phyloP scores from a whole-genome alignment of 345 rosid genomes.

The Eucalyptus cloeziana region DNA sequence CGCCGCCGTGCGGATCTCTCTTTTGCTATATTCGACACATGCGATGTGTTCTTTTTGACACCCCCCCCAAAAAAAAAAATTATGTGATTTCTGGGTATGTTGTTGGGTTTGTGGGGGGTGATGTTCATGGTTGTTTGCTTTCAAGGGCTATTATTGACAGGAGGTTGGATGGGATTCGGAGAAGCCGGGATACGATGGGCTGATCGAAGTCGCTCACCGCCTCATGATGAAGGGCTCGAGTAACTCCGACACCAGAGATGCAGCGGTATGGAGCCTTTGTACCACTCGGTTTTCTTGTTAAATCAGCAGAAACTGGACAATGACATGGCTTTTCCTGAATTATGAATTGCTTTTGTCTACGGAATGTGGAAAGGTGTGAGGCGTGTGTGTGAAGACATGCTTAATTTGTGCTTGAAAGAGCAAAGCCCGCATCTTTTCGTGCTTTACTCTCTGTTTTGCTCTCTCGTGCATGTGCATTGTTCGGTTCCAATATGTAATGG shows the following conservation, averaged over 20 bases:
- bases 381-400: neutral
- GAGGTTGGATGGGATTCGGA: constrained; percentile 94
- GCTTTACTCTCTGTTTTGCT: neutral
- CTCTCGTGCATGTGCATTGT: neutral
- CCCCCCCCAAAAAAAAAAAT: too few species aligned
- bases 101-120: neutral
- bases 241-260: constrained; percentile 47
- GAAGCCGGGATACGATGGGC: constrained; percentile 74
- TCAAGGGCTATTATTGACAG: constrained; percentile 25
- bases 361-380: neutral
- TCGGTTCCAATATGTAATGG: neutral
- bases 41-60: neutral
- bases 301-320: neutral
- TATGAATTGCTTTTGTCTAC: neutral
- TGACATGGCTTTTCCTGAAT: neutral
- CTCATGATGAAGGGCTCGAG: constrained; percentile 49
- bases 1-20: neutral
- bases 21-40: neutral
- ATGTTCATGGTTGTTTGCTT: neutral
- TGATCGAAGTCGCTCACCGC: constrained; percentile 62
- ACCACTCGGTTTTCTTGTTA: neutral
- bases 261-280: constrained; percentile 26
- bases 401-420: neutral
- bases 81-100: neutral
- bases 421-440: neutral